Evolutionary conservation across 1,284 basidiomycete species (phyloP).

Genomic region (Cutaneotrichosporon sp.): DNA sequence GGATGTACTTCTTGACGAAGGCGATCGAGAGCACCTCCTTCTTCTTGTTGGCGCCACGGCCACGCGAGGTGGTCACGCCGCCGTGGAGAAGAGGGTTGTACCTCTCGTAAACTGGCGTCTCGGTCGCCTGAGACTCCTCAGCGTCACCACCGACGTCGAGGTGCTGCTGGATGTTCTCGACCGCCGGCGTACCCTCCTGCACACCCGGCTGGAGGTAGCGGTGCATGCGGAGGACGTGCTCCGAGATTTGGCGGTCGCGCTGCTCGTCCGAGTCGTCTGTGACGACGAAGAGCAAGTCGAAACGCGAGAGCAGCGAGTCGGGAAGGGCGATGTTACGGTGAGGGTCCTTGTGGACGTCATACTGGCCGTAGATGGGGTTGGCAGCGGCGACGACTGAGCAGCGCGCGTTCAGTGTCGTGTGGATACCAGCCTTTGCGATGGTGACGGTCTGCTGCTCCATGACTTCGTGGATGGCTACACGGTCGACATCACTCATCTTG

Average conservation of each 20-base stretch:
- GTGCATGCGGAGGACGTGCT: slow-evolving; percentile 97
- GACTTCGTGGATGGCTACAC: slow-evolving; percentile 99
- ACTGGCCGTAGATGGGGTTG: slow-evolving; percentile 98
- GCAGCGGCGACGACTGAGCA: slow-evolving; percentile 98
- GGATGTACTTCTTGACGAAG: slow-evolving; percentile 98
- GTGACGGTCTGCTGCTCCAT: slow-evolving; percentile 99
- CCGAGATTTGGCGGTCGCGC: slow-evolving; percentile 89
- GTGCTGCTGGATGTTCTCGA: slow-evolving; percentile 84
- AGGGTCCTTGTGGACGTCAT: slow-evolving; percentile 99
- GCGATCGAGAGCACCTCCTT: slow-evolving; percentile 85
- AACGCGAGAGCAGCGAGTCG: slow-evolving; percentile 97
- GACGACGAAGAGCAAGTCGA: slow-evolving; percentile 96
- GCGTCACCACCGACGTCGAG: slow-evolving; percentile 73
- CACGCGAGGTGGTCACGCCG: slow-evolving; percentile 66
- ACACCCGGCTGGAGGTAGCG: slow-evolving; percentile 93
- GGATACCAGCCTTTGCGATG: slow-evolving; percentile 98
- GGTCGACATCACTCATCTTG: slow-evolving; percentile 98
- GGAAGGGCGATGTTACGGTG: slow-evolving; percentile 98
- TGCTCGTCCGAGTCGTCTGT: slow-evolving; percentile 97
- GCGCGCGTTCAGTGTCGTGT: slow-evolving; percentile 94
- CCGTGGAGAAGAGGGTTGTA: slow-evolving; percentile 94
- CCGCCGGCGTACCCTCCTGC: slow-evolving; percentile 79
- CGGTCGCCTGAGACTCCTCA: slow-evolving; percentile 59
- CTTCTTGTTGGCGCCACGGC: slow-evolving; percentile 61
- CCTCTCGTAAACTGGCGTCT: slow-evolving; percentile 88